Evolutionary conservation across 805 yeast genomes (phyloP), one percentile per base, ranked within the genome.

Genomic region (Lachancea kluyveri): DNA sequence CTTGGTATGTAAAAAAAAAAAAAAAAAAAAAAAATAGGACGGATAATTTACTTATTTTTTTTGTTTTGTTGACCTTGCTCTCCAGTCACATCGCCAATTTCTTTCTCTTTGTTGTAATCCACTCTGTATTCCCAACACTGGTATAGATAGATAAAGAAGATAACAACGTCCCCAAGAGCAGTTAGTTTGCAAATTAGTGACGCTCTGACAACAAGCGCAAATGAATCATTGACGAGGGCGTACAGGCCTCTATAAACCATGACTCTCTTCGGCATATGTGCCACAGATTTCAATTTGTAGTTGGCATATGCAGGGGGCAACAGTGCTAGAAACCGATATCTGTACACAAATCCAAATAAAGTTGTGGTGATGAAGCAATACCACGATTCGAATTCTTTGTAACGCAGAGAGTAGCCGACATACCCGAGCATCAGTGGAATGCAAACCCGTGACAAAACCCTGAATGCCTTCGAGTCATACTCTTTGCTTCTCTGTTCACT

Each of bases 131-230:
- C 41, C 60, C 64, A 59, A 5, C 64, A 54, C 42, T 63, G 68
- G 39, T 61, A 60, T 17, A 65, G 26, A 36, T 60, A 61, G 24
- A 64, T 50, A 31, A 65, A 48, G 40, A 63, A 64, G 25, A 65
- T 60, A 9, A 63, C 58, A 38, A 61, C 67, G 39, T 64, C 67
- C 39, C 67, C 50, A 19, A 65, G 44, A 2, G 68, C 61, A 5
- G 68, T 65, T 29, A 64, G 36, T 27, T 65, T 50, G 41, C 63
- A 67, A 15, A 65, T 40, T 50, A 60, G 48, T 3, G 69, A 70
- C 65, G 61, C 61, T 39, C 62, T 65, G 30, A 63, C 52, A 15
- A 64, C 65, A 40, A 57, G 61, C 3, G 68, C 64, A 45, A 64
- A 60, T 33, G 64, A 31, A 31, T 64, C 67, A 35, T 64, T 69